Percentiles rank a stretch among this genome's conserved stretches.
These are phyloP conservation scores for Microcyclosporella mali DNA, from an alignment of 2,329 filamentous ascomycete genomes.

Conservation along the genomic window DNA sequence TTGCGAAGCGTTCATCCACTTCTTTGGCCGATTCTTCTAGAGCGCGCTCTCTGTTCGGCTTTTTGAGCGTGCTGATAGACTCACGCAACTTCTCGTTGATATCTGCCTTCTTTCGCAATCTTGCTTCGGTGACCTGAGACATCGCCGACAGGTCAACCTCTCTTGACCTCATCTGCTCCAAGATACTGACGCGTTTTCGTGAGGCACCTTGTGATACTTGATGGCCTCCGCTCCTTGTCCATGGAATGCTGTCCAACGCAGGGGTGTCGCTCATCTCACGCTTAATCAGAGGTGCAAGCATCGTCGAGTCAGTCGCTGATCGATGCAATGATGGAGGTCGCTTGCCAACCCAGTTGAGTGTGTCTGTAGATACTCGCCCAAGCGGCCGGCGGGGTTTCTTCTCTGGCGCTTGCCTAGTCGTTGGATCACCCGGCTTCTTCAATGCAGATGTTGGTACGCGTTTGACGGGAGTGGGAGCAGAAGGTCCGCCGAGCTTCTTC, in stretches of 20 bases:
- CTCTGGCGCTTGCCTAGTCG: conserved; percentile 30
- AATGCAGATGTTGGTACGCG: conserved; percentile 39
- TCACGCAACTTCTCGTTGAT: conserved; percentile 62
- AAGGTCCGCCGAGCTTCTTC: conserved; percentile 68
- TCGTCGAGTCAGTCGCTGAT: conserved; percentile 53
- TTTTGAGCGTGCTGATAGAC: conserved; percentile 67
- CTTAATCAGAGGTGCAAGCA: conserved; percentile 58
- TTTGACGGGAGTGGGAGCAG: conserved; percentile 52
- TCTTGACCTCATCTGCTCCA: conserved; percentile 36
- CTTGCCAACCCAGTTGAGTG: conserved; percentile 49
- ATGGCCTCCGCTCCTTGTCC: conserved; percentile 16
- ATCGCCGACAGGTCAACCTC: conserved; percentile 51
- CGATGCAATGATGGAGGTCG: conserved; percentile 59
- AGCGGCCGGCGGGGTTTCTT: conserved; percentile 49
- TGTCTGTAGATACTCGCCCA: conserved; percentile 56
- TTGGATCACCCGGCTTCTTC: conserved; percentile 37
- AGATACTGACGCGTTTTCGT: conserved; percentile 35
- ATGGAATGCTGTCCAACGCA: conserved; percentile 43
- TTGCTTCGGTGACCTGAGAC: conserved; percentile 49
- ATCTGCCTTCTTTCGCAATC: conserved; percentile 58
- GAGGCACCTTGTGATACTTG: conserved; percentile 12
- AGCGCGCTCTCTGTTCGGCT: conserved; percentile 66
- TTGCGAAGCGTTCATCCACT: conserved; percentile 52
- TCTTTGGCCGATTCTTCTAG: conserved; percentile 62
- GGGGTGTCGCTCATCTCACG: conserved; percentile 60